Percentiles rank a stretch among this genome's conserved stretches.
phyloP scores from a whole-genome alignment of 129 eudicot species.

The Flaveria bidentis region DNA sequence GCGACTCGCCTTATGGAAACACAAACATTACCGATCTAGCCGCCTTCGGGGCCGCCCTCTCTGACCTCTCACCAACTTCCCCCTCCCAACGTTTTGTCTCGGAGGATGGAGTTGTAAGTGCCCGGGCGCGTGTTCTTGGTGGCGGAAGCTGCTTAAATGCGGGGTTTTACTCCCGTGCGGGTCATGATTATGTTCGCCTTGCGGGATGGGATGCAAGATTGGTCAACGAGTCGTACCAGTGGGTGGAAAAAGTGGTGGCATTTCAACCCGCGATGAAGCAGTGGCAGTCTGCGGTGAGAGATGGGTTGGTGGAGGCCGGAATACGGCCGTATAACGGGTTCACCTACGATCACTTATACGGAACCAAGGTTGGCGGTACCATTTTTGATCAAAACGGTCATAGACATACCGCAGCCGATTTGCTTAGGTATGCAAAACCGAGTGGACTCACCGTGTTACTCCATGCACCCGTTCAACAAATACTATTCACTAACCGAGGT shows the following conservation, averaged over 20 bases:
- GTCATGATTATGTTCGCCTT: slow-evolving; percentile 41
- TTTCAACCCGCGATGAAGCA: slow-evolving; percentile 65
- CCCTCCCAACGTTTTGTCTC: slow-evolving; percentile 90
- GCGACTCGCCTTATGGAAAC: slow-evolving; percentile 87
- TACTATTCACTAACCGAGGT: slow-evolving; percentile 67
- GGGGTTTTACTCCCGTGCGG: slow-evolving; percentile 87
- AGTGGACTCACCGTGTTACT: slow-evolving; percentile 60
- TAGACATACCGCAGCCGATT: slow-evolving; percentile 88
- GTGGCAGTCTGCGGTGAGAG: slow-evolving; percentile 87
- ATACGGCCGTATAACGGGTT: slow-evolving; percentile 72
- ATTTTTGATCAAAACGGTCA: slow-evolving; percentile 67
- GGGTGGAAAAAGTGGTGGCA: slow-evolving; percentile 89
- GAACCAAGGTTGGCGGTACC: slow-evolving; percentile 90
- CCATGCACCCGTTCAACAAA: slow-evolving; percentile 72
- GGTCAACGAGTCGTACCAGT: slow-evolving; percentile 72
- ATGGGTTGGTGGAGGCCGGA: slow-evolving; percentile 77
- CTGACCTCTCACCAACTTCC: slow-evolving; percentile 71
- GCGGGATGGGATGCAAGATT: slow-evolving; percentile 72
- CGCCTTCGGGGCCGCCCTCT: slow-evolving; percentile 64
- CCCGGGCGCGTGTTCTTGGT: slow-evolving; percentile 84
- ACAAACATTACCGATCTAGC: slow-evolving; percentile 68
- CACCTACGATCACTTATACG: slow-evolving; percentile 71
- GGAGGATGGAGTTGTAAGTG: slow-evolving; percentile 76
- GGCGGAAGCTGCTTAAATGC: slow-evolving; percentile 89
- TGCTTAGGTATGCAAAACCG: slow-evolving; percentile 68